Base-by-base conservation (phyloP, 805 yeast genomes). In the Ogataea polymorpha region DNA sequence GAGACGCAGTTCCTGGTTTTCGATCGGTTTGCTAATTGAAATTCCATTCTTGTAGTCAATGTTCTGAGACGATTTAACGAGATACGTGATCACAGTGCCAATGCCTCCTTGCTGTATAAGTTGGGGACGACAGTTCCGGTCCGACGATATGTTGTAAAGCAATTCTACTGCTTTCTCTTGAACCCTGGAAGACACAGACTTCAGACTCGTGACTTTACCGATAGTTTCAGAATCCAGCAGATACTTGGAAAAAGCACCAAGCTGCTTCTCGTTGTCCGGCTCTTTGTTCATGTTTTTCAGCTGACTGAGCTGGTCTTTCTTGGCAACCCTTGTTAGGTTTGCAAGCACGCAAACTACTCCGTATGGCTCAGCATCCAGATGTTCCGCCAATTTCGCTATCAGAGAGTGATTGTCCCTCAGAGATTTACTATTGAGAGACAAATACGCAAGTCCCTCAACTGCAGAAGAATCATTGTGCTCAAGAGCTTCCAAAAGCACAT, bases 71-170 rank as follows among this genome's bases (percentile, higher is more conserved):
- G 48, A 53, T 13, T 65, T 52, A 2, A 70, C 53, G 23, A 77
- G 56, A 35, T 62, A 75, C 8, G 66, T 63, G 10, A 77, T 38
- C 2, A 69, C 26, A 1, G 70, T 46, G 31, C 59, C 66, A 28
- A 74, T 44, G 0, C 69, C 72, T 1, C 79, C 80, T 49, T 74
- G 77, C 34, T 67, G 62, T 8, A 71, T 71, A 5, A 74, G 48
- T n/a, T 62, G 69, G 9, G 60, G 55, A 18, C 70, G 60, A 2
- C 54, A 51, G 0, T 26, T 28, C 21, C 54, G 54, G 16, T 52
- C 54, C 3, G 43, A 29, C 1, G 74, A 52, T 1, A 74, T 48
- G 51, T 66, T 65, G 43, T 58, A 53, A 8, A 75, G 45, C 1
- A 74, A 55, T 20, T 45, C 48, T 4, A 74, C 55, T 3, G 65